Conservation (phyloP, 257 asterid genomes). For the Solanum appendiculatum region DNA sequence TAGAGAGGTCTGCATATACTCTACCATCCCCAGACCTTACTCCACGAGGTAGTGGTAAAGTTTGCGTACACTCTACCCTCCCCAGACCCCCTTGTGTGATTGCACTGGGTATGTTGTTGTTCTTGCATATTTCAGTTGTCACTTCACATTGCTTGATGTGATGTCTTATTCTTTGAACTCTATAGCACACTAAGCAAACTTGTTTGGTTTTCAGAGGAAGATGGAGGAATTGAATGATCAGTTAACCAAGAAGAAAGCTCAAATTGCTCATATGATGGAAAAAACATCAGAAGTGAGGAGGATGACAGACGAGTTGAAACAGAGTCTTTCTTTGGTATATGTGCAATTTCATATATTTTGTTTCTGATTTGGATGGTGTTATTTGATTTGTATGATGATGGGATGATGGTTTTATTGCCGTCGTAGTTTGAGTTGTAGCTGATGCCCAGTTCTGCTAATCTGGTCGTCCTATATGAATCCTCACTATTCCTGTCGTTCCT, state of each 20-base stretch:
- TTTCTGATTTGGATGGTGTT: background rate
- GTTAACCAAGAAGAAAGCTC: constrained; percentile 49
- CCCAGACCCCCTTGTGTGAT: background rate
- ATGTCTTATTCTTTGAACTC: background rate
- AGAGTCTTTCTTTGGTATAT: constrained; percentile 51
- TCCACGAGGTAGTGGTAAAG: background rate
- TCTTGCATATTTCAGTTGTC: background rate
- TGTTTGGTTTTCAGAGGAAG: constrained; percentile 42
- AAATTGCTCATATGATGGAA: constrained; percentile 48
- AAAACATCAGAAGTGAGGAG: constrained; percentile 65
- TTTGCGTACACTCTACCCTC: background rate
- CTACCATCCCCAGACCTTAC: background rate
- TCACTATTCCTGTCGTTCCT: background rate
- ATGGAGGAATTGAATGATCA: constrained; percentile 43
- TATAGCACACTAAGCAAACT: background rate
- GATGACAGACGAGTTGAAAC: constrained; percentile 51
- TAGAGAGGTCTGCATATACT: background rate
- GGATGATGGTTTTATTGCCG: background rate
- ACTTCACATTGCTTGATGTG: background rate
- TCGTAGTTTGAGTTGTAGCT: background rate
- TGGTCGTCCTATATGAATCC: background rate
- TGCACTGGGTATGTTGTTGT: background rate
- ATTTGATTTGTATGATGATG: background rate
- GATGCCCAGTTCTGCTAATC: constrained; percentile 3
- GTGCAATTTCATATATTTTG: background rate